Evolutionary conservation across 1,284 basidiomycete genomes (phyloP), one percentile per base, ranked within the genome.

Genomic region (Lentinula novae-zelandiae): DNA sequence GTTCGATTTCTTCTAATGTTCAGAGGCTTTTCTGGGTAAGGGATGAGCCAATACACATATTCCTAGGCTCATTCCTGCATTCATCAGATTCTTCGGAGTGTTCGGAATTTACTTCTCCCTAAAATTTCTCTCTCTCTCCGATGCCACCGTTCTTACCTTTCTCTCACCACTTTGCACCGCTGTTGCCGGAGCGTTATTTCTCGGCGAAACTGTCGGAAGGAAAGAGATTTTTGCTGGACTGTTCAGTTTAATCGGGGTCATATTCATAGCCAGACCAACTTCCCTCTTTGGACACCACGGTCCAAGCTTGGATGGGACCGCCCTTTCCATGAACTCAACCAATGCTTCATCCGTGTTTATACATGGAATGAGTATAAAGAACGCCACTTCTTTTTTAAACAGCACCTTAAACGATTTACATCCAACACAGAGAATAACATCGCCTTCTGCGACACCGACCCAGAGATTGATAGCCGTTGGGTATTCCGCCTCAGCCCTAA

Each of bases 111-210:
- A 93, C 70, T 89, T 85, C 68, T 83, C 87, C 1, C 74, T 93
- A 10, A 79, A 86, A 62, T 87, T 82, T 64, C 77, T 90, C 22
- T 85, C 87, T 0, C 75, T 93, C 0, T 89, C 88, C 10, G 92
- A 94, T 69, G 84, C 88, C 0, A 88, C 86, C 0, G 88, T 91
- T 13, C 76, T 95, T 54, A 86, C 86, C 0, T 94, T 93, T 74
- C 78, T 95, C 8, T 73, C 82, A 0, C 93, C 93, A 0, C 80
- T 87, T 60, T 78, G 81, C 9, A 91, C 89, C 0, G 86, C 84
- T 0, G 69, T 93, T n/a, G 74, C 87, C 1, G 92, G 86, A 0
- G 83, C 82, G 5, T 61, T 93, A 1, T 76, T 93, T 27, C 75
- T 95, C 7, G 79, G 82, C 15, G 92, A 95, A 69, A 74, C 71